Base-by-base conservation (phyloP, 202 grass and related monocot species). In the Brachypodium distachyon region DNA sequence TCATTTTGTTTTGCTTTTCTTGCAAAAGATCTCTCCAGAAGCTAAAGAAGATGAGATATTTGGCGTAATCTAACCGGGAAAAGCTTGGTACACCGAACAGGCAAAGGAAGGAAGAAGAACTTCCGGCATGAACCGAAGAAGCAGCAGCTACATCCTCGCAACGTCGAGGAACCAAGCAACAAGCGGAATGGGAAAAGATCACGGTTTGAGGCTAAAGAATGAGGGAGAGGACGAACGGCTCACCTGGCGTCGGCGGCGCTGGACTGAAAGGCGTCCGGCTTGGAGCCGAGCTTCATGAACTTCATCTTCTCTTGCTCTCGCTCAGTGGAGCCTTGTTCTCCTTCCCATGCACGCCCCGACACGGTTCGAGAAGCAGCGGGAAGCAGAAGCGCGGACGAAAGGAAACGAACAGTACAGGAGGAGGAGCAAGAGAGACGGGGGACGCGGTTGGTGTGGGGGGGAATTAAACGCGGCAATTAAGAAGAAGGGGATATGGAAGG, bases 241-340 rank as follows among this genome's bases (percentile, higher is more conserved):
- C 23, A 99, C 96, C 92, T 87, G 73, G 85, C 90, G 84, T 91
- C 80, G 71, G 80, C 81, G 42, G 85, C 90, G 51, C 89, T 88
- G 36, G 92, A 99, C 67, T 87, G 92, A 86, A 99, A 91, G 59
- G 87, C 88, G 19, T 96, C 96, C 47, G 87, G 87, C 89, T 99
- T 99, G 55, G 96, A 99, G 74, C 96, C 96, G 61, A 96, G 85
- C 85, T 99, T 99, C 96, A 99, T 99, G 81, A 96, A 99, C 92
- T 99, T 99, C 96, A 99, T 96, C 77, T 82, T 76, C 53, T 27
- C 22, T 36, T 6, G 3, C 32, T 60, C 22, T 53, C 13, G 17
- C 25, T 74, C 59, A 70, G 37, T 58, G 63, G n/a, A n/a, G n/a
- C 57, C 41, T n/a, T 38, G 23, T 47, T 3, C 61, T 64, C 65